phyloP scores from a whole-genome alignment of 805 yeast genomes.

The Tetrapisispora phaffii region DNA sequence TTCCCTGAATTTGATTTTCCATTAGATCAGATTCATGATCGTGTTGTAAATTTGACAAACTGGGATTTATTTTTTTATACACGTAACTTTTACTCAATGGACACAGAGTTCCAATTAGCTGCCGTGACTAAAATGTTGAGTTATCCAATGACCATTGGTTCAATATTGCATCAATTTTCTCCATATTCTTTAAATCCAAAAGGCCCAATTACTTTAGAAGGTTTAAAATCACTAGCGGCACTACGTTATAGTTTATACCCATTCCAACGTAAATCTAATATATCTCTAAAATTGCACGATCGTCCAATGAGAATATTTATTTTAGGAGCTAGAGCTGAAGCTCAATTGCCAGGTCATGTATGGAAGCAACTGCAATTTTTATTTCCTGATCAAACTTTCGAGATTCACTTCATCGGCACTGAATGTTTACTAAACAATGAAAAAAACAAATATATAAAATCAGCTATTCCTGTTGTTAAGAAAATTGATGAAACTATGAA shows the following conservation, averaged over 20 bases:
- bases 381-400: slow-evolving; percentile 74
- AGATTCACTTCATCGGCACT: slow-evolving; percentile 89
- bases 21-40: slow-evolving; percentile 62
- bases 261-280: slow-evolving; percentile 15
- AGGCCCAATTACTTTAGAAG: slow-evolving; percentile 86
- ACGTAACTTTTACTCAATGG: slow-evolving; percentile 89
- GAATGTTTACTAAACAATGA: slow-evolving; percentile 73
- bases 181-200: slow-evolving; percentile 75
- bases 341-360: slow-evolving; percentile 85
- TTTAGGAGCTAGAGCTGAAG: slow-evolving; percentile 86
- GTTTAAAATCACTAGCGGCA: slow-evolving; percentile 88
- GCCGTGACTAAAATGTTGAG: slow-evolving; percentile 90
- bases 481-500: slow-evolving; percentile 66
- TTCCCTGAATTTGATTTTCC: slow-evolving; percentile 97
- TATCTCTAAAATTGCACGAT: slow-evolving; percentile 52
- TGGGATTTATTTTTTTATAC: slow-evolving; percentile 96
- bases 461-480: slow-evolving; percentile 57
- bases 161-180: slow-evolving; percentile 71
- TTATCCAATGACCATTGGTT: slow-evolving; percentile 83
- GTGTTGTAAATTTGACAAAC: slow-evolving; percentile 60
- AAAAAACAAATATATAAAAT: slow-evolving; percentile 47
- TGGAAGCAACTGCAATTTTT: slow-evolving; percentile 89
- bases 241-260: slow-evolving; percentile 85
- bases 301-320: slow-evolving; percentile 85
- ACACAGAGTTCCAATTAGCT: slow-evolving; percentile 90